phyloP scores from a whole-genome alignment of 805 yeast species.

The Saturnispora mendoncae region DNA sequence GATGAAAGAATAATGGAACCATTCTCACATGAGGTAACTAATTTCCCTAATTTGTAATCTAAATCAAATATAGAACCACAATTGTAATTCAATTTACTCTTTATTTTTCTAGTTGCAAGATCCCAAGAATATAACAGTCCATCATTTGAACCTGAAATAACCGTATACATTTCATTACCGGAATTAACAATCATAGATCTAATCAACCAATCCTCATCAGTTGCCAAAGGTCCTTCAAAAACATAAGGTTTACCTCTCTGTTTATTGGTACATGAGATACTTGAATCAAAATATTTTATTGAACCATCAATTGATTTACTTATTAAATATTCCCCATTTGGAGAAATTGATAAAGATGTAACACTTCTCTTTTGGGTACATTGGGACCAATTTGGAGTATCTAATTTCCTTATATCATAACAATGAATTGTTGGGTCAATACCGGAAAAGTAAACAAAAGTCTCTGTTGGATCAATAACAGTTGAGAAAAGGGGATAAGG shows the following conservation, averaged over 20 bases:
- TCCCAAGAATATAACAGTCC: conserved; percentile 54
- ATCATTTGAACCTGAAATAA: conserved; percentile 58
- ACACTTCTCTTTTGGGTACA: conserved; percentile 40
- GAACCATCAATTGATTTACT: conserved; percentile 51
- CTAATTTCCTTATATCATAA: conserved; percentile 45
- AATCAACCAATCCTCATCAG: conserved; percentile 42
- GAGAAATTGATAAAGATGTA: conserved; percentile 44
- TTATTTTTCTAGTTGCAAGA: conserved; percentile 37
- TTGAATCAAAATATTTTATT: conserved; percentile 49
- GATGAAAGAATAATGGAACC: conserved; percentile 45
- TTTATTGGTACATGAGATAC: conserved; percentile 26
- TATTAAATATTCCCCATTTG: conserved; percentile 33
- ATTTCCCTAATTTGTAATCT: conserved; percentile 32
- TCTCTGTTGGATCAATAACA: conserved; percentile 31
- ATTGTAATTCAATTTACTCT: conserved; percentile 51
- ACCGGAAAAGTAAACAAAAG: conserved; percentile 49
- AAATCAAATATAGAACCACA: conserved; percentile 53
- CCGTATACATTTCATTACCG: conserved; percentile 24
- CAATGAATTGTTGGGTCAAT: conserved; percentile 56
- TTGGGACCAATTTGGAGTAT: conserved; percentile 38
- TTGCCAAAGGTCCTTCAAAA: conserved; percentile 51
- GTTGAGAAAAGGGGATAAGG: conserved; percentile 48
- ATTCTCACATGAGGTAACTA: conserved; percentile 47
- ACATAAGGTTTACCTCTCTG: conserved; percentile 35
- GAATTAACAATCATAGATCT: conserved; percentile 37